Evolutionary conservation across 768 basidiomycete genomes (phyloP).

Genomic region (Tricholoma bakamatsutake): DNA sequence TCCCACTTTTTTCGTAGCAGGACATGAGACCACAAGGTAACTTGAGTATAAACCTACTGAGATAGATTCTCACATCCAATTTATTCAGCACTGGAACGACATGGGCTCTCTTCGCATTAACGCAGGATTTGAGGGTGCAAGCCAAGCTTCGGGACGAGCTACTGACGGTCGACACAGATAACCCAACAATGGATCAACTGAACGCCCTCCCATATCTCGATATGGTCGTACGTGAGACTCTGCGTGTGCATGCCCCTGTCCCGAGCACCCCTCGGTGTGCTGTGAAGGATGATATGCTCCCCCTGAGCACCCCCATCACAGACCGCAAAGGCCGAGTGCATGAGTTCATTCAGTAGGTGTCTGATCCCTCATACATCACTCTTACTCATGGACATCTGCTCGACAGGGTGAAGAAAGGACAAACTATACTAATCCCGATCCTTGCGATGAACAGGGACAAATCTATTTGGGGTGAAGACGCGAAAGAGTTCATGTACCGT

Average conservation of each 20-base stretch:
- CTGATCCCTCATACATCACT: not conserved
- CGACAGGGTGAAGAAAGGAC: constrained; percentile 36
- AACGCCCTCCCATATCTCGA: constrained; percentile 65
- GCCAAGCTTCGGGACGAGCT: constrained; percentile 54
- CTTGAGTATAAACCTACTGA: not conserved
- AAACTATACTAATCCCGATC: constrained; percentile 44
- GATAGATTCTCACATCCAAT: not conserved
- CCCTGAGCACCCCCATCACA: constrained; percentile 38
- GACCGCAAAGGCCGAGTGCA: constrained; percentile 36
- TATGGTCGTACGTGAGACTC: constrained; percentile 50
- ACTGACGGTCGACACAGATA: constrained; percentile 42
- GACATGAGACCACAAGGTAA: constrained; percentile 43
- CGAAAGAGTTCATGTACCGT: constrained; percentile 51
- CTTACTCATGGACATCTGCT: not conserved
- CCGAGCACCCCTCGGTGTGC: constrained; percentile 37
- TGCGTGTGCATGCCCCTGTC: constrained; percentile 52
- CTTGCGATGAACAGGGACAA: constrained; percentile 44
- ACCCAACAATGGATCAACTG: constrained; percentile 65
- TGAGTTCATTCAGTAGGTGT: constrained; percentile 32
- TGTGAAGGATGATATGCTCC: constrained; percentile 46
- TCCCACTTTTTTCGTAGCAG: constrained; percentile 44
- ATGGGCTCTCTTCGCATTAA: constrained; percentile 57
- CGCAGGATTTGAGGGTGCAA: constrained; percentile 43
- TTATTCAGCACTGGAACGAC: constrained; percentile 30
- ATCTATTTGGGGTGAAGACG: constrained; percentile 59